Evolutionary conservation across 2,329 filamentous ascomycete genomes (phyloP).

Genomic region (Ascochyta rabiei): DNA sequence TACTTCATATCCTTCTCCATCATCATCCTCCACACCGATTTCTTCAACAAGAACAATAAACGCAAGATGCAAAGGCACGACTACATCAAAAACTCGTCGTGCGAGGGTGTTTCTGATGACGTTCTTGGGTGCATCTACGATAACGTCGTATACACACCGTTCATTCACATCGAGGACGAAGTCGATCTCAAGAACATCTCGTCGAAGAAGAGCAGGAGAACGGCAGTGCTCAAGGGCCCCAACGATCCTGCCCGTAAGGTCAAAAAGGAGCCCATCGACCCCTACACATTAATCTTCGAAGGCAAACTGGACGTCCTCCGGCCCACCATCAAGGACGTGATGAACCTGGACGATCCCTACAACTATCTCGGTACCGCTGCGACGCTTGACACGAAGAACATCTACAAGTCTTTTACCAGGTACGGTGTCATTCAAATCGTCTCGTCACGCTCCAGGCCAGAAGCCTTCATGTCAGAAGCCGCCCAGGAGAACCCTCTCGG

Average conservation of each 20-base stretch:
- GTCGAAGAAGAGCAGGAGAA: conserved; percentile 73
- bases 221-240: conserved; percentile 59
- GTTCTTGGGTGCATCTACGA: conserved; percentile 97
- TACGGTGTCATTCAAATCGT: conserved; percentile 94
- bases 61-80: conserved; percentile 97
- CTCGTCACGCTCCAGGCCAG: conserved; percentile 88
- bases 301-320: conserved; percentile 81
- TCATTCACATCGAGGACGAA: conserved; percentile 96
- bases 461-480: conserved; percentile 91
- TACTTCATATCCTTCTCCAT: conserved; percentile 98
- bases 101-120: conserved; percentile 91
- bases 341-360: conserved; percentile 91
- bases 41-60: conserved; percentile 99
- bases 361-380: conserved; percentile 79
- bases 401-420: conserved; percentile 88
- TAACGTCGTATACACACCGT: conserved; percentile 97
- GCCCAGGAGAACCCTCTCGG: conserved; percentile 84
- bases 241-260: conserved; percentile 70
- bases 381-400: conserved; percentile 77
- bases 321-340: conserved; percentile 87
- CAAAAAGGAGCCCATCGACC: conserved; percentile 86
- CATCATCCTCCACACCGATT: conserved; percentile 93
- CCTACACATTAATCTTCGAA: conserved; percentile 92
- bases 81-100: conserved; percentile 92
- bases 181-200: conserved; percentile 77